Percentiles rank a stretch among this genome's conserved stretches.
phyloP scores from a whole-genome alignment of 257 asterid species.

The Solanum piurae region DNA sequence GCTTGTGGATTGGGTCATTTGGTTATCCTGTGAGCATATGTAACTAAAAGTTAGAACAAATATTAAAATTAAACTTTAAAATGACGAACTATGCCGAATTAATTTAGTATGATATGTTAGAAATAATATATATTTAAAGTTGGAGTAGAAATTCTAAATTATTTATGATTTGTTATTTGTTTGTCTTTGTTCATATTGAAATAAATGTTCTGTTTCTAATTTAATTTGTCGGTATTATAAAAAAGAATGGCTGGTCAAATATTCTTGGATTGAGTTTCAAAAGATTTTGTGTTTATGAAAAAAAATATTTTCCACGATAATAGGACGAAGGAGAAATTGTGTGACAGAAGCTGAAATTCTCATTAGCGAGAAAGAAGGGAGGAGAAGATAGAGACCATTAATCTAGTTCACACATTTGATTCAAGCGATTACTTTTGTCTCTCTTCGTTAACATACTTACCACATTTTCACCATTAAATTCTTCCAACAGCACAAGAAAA shows the following conservation, averaged over 20 bases:
- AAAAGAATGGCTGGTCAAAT: too few relatives aligned
- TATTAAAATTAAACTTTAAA: too few relatives aligned
- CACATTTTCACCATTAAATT: neutral
- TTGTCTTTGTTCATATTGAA: too few relatives aligned
- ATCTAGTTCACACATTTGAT: neutral
- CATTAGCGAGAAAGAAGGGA: neutral
- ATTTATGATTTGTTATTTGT: too few relatives aligned
- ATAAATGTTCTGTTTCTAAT: too few relatives aligned
- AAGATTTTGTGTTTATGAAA: neutral
- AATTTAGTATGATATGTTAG: neutral
- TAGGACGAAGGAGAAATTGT: neutral
- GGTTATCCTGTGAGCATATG: neutral
- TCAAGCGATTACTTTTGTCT: neutral
- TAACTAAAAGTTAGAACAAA: too few relatives aligned
- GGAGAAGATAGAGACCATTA: neutral
- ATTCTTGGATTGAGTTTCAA: neutral
- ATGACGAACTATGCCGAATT: neutral
- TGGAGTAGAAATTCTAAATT: too few relatives aligned
- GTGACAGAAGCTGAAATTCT: neutral
- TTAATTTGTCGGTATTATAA: too few relatives aligned
- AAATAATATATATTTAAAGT: too few relatives aligned
- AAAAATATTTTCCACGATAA: too few relatives aligned
- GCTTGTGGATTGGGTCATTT: neutral
- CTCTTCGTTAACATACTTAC: neutral
- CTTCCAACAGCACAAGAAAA: neutral